Base-by-base conservation (phyloP, 2,329 filamentous ascomycete genomes). In the Macrophomina phaseolina region DNA sequence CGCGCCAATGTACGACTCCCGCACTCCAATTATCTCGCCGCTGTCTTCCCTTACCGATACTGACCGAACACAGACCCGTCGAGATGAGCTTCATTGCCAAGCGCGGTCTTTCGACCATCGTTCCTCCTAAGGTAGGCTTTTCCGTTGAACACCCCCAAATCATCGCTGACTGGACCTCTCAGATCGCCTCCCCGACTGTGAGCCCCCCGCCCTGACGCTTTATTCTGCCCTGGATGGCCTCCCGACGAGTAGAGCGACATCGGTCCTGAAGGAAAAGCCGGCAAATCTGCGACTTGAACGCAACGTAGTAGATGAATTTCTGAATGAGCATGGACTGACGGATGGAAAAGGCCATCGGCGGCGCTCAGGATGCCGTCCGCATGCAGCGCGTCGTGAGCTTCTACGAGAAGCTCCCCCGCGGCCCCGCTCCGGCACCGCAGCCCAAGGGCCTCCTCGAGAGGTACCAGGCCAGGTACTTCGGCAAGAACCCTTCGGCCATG, bases 351-450 rank as follows among this genome's bases (percentile, higher is more conserved):
- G 94, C 92, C 75, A 93, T 99, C 79, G 94, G 95, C 78, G 91
- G 91, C 79, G 93, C 94, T 74, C 92, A 94, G 79, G 94, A 98
- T 89, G 95, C 95, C 79, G 88, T 93, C 78, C 93, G 94, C 81
- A 98, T 99, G 95, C 91, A 97, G 82, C 92, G 94, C 77, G 93
- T 99, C 75, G 94, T 98, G 82, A 92, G 88, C 85, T 98, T 99
- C 88, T 99, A 99, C 88, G 93, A 96, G 86, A 96, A 94, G 83
- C 93, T 99, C 68, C 95, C 96, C 79, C 93, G 94, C 78, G 96
- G 95, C 75, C 82, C 92, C 74, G 94, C 94, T 77, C 94, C 95
- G 76, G 89, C 93, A 81, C 81, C 88, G 74, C 89, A 97, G 87
- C 82, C 91, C 73, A 91, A 89, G 78, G 94, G 95, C 75, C 84